phyloP scores from a whole-genome alignment of 192 early-diverging fungal species.

The Gigaspora rosea region DNA sequence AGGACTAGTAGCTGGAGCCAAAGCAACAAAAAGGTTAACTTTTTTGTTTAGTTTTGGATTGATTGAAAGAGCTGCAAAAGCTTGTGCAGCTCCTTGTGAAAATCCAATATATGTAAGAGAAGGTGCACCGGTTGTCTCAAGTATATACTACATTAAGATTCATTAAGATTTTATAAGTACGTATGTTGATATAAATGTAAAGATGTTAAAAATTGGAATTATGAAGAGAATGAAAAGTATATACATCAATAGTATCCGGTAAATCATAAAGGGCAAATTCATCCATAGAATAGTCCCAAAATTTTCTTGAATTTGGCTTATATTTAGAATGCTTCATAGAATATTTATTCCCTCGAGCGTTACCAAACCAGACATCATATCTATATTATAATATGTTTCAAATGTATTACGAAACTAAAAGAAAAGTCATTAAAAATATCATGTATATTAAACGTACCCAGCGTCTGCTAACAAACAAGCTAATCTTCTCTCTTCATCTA shows the following conservation, averaged over 20 bases:
- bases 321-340: constrained; percentile 77
- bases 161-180: too few relatives aligned
- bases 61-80: constrained; percentile 83
- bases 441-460: constrained; percentile 42
- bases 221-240: not conserved
- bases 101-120: constrained; percentile 94
- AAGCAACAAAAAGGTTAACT: constrained; percentile 84
- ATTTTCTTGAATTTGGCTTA: constrained; percentile 65
- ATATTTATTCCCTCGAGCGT: constrained; percentile 94
- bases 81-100: constrained; percentile 91
- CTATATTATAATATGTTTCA: constrained; percentile 13
- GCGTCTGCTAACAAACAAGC: constrained; percentile 85
- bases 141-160: constrained; percentile 64
- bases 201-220: too few relatives aligned
- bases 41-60: constrained; percentile 78
- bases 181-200: too few relatives aligned
- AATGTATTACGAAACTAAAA: not conserved
- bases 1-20: constrained; percentile 90
- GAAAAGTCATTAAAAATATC: not conserved
- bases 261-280: constrained; percentile 87
- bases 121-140: constrained; percentile 76
- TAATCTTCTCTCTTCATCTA: constrained; percentile 72
- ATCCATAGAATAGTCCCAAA: constrained; percentile 96
- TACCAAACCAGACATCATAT: constrained; percentile 97
- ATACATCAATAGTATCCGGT: constrained; percentile 79